These are phyloP conservation scores for Penicillium psychrofluorescens DNA, from an alignment of 495 filamentous ascomycete species.

Conservation along the genomic window DNA sequence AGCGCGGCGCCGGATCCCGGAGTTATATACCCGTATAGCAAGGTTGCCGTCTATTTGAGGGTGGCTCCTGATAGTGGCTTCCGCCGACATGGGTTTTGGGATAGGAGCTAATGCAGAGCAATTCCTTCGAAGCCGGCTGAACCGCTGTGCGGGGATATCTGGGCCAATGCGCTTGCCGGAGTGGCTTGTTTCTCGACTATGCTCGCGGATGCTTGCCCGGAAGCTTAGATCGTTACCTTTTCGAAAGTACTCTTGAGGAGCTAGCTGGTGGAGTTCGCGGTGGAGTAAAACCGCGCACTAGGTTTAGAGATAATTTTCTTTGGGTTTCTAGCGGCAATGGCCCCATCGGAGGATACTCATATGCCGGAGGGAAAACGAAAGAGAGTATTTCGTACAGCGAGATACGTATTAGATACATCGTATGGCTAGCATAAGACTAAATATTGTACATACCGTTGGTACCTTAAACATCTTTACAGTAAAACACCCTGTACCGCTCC, in stretches of 20 bases:
- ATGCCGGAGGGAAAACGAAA: background rate
- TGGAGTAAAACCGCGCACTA: no score
- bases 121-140: conserved; percentile 1
- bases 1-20: conserved; percentile 5
- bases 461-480: background rate
- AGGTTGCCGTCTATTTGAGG: background rate
- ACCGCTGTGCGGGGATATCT: conserved; percentile 14
- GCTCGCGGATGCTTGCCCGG: conserved; percentile 9
- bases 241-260: no score
- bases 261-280: no score
- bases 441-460: background rate
- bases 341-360: background rate
- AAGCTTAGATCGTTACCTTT: conserved; percentile 3
- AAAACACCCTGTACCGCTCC: no score
- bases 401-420: no score
- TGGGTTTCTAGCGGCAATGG: background rate
- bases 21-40: background rate
- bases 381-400: no score
- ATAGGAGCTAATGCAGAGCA: background rate
- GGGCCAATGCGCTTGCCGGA: conserved; percentile 4
- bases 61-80: conserved; percentile 5
- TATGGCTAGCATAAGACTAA: background rate
- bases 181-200: conserved; percentile 1
- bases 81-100: conserved; percentile 8
- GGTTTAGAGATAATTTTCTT: background rate